Evolutionary conservation across 352 stramenopile genomes (phyloP).

Genomic region (Phytophthora fragariae): DNA sequence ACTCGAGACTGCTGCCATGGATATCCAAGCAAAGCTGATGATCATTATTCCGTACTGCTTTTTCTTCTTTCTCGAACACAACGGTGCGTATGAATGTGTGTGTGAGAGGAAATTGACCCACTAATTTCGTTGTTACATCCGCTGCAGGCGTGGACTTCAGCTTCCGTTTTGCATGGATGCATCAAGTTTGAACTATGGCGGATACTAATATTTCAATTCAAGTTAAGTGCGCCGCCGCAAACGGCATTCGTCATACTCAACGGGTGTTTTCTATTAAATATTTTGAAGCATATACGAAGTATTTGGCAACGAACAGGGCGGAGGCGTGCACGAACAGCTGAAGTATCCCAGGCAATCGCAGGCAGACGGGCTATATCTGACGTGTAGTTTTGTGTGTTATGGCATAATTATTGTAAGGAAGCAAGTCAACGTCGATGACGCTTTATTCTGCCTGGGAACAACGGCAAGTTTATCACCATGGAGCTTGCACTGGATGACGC

Average conservation of each 20-base stretch:
- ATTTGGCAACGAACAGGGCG: too few species aligned
- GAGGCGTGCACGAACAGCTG: background rate
- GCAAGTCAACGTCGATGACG: background rate
- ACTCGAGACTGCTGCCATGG: constrained; percentile 27
- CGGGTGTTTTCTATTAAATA: too few species aligned
- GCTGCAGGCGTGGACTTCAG: constrained; percentile 30
- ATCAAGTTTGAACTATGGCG: background rate
- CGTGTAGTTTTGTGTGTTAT: too few species aligned
- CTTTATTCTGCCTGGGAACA: background rate
- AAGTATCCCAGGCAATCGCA: background rate
- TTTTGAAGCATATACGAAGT: too few species aligned
- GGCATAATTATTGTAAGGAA: background rate
- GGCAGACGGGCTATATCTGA: background rate
- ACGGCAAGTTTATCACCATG: background rate
- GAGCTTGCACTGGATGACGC: background rate
- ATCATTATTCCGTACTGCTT: constrained; percentile 39
- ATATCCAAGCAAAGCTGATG: constrained; percentile 36
- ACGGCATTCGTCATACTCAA: too few species aligned
- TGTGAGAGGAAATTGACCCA: background rate
- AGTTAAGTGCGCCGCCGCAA: too few species aligned
- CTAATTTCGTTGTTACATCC: background rate
- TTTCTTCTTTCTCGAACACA: constrained; percentile 41
- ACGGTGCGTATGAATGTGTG: constrained; percentile 19
- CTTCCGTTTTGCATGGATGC: constrained; percentile 27
- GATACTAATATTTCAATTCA: too few species aligned